Percentiles rank a stretch among this genome's conserved stretches.
phyloP scores from a whole-genome alignment of 306 rosid species.

The Ceratonia siliqua region DNA sequence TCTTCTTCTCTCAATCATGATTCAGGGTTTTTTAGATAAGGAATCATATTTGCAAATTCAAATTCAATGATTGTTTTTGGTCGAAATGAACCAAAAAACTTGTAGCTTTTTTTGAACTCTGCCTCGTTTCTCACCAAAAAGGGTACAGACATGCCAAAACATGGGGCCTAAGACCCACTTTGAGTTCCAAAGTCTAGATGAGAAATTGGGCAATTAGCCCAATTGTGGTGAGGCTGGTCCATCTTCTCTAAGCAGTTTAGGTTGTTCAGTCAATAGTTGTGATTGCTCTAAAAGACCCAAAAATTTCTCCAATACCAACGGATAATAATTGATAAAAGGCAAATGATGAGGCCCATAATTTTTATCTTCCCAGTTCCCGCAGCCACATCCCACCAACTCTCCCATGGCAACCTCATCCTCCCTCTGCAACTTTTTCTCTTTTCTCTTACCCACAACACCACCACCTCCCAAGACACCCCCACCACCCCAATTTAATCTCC shows the following conservation, averaged over 20 bases:
- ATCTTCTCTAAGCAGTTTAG: neutral
- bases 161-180: neutral
- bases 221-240: neutral
- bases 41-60: too few species aligned
- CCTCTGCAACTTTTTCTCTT: constrained; percentile 63
- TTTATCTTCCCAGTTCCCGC: neutral
- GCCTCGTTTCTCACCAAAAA: too few species aligned
- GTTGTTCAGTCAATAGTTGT: too few species aligned
- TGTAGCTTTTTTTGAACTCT: too few species aligned
- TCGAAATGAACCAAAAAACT: too few species aligned
- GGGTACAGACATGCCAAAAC: too few species aligned
- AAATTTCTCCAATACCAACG: too few species aligned
- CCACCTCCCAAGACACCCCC: constrained; percentile 42
- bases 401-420: constrained; percentile 73
- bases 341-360: neutral
- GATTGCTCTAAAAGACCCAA: neutral
- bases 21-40: too few species aligned
- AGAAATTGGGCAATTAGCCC: neutral
- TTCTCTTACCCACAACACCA: constrained; percentile 60
- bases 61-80: too few species aligned
- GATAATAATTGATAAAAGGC: neutral
- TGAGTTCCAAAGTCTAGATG: too few species aligned
- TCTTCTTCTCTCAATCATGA: too few species aligned
- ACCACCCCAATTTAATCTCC: constrained; percentile 26
- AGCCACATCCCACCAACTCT: neutral